A percentile compares a stretch with the other conserved stretches of the same genome.
Evolutionary conservation across 2,329 filamentous ascomycete species (phyloP).

Genomic region (Fusarium sublunatum): DNA sequence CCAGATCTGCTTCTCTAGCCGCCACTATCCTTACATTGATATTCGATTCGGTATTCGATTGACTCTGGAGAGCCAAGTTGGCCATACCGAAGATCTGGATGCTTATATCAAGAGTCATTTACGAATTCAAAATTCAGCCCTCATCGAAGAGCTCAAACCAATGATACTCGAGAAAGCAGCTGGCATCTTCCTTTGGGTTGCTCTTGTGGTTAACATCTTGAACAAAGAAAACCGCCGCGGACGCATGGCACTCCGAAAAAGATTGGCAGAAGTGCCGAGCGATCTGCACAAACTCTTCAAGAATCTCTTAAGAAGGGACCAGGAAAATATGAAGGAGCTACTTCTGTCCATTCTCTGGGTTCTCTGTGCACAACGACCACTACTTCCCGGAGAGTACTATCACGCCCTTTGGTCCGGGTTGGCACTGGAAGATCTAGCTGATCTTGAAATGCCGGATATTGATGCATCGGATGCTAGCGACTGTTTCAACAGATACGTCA

Average conservation of each 20-base stretch:
- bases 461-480: slow-evolving; percentile 11
- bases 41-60: slow-evolving; percentile 46
- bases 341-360: slow-evolving; percentile 63
- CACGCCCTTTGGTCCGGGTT: slow-evolving; percentile 30
- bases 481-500: slow-evolving; percentile 48
- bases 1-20: slow-evolving; percentile 57
- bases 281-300: slow-evolving; percentile 61
- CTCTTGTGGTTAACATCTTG: slow-evolving; percentile 53
- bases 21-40: slow-evolving; percentile 59
- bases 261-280: slow-evolving; percentile 51
- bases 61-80: slow-evolving; percentile 43
- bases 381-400: slow-evolving; percentile 59
- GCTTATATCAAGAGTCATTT: slow-evolving; percentile 35
- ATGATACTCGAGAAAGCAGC: slow-evolving; percentile 53
- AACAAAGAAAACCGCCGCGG: slow-evolving; percentile 51
- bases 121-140: neutral
- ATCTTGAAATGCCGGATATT: slow-evolving; percentile 42
- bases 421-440: neutral
- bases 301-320: slow-evolving; percentile 62
- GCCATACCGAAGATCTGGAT: slow-evolving; percentile 45
- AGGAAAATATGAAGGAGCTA: slow-evolving; percentile 54
- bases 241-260: slow-evolving; percentile 40
- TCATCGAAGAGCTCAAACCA: slow-evolving; percentile 2
- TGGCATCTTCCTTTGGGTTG: slow-evolving; percentile 60
- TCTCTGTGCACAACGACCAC: slow-evolving; percentile 60